phyloP scores from a whole-genome alignment of 2,329 filamentous ascomycete genomes.

The Waltergamsia citrina region DNA sequence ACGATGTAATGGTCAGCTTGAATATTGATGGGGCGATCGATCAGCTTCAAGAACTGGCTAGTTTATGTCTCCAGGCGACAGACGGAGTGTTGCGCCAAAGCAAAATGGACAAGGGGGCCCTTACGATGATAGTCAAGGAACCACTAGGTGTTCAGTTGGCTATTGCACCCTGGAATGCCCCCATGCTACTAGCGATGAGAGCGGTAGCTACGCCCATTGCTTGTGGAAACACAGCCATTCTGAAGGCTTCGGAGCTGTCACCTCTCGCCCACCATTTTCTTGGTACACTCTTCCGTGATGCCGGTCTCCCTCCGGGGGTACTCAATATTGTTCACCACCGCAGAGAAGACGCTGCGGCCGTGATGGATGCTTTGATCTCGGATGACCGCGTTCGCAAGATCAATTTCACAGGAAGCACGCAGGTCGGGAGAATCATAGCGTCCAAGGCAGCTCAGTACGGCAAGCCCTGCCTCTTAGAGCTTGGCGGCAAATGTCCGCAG shows the following conservation, averaged over 20 bases:
- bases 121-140: constrained; percentile 44
- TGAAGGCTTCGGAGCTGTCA: constrained; percentile 58
- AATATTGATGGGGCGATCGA: constrained; percentile 10
- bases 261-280: constrained; percentile 53
- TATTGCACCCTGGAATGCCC: constrained; percentile 14
- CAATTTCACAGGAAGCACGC: constrained; percentile 33
- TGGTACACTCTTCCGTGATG: constrained; percentile 53
- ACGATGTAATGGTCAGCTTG: too few species aligned
- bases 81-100: too few species aligned
- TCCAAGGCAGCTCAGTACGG: constrained; percentile 23
- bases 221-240: constrained; percentile 58
- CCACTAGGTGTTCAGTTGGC: constrained; percentile 18
- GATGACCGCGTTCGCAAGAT: constrained; percentile 17
- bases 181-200: constrained; percentile 1
- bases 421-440: constrained; percentile 29
- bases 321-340: constrained; percentile 59
- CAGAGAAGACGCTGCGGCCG: constrained; percentile 50
- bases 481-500: constrained; percentile 34
- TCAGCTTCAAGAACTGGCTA: constrained; percentile 21
- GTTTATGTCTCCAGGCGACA: constrained; percentile 12
- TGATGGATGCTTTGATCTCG: constrained; percentile 57
- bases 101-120: constrained; percentile 35
- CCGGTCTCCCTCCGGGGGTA: constrained; percentile 61
- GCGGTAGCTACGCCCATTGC: constrained; percentile 33
- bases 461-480: constrained; percentile 36